Evolutionary conservation across 2,329 filamentous ascomycete species (phyloP), one percentile per base, ranked within the genome.

Genomic region (Sporothrix brunneoviolacea): DNA sequence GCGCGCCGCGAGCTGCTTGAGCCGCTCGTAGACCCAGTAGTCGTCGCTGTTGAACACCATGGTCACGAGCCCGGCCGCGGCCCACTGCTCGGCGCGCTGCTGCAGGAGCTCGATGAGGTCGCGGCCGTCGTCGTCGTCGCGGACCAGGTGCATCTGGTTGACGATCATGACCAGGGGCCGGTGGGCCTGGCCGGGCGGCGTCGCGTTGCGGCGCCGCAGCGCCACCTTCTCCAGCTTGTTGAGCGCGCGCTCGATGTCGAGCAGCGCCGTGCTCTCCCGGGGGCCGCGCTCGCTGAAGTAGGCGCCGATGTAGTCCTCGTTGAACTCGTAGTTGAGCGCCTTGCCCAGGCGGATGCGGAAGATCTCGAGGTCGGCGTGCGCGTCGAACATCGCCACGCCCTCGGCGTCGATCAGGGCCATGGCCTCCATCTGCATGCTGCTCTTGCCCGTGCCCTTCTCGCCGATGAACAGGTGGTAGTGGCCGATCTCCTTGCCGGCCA

Each of bases 191-290:
- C 37, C 19, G 54, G 77, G 75, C 8, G 79, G 77, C 24, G 81
- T 67, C 52, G 66, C 71, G 28, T 76, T 72, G 39, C 90, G 76
- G 46, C 86, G 78, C 58, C 74, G 75, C 52, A 98, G 70, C 1
- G 93, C 93, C 8, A 97, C 88, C 67, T 98, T 98, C 64, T 98
- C 93, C 10, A 98, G 72, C 68, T 98, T 98, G 75, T 98, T 98
- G 65, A 98, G 84, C 0, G 93, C 93, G 24, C 93, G 82, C 65
- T 98, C 93, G 55, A 98, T 96, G 64, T 98, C 93, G 2, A 98
- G 76, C 30, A 98, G 73, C 4, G 93, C 90, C 0, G 89, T 95
- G 3, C 88, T 91, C 61, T 98, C 93, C 38, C 93, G 80, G 0
- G 93, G 93, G 0, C 93, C 93, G 27, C 87, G 82, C 62, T 98